phyloP scores from a whole-genome alignment of 495 filamentous ascomycete genomes.

The Podospora appendiculata region DNA sequence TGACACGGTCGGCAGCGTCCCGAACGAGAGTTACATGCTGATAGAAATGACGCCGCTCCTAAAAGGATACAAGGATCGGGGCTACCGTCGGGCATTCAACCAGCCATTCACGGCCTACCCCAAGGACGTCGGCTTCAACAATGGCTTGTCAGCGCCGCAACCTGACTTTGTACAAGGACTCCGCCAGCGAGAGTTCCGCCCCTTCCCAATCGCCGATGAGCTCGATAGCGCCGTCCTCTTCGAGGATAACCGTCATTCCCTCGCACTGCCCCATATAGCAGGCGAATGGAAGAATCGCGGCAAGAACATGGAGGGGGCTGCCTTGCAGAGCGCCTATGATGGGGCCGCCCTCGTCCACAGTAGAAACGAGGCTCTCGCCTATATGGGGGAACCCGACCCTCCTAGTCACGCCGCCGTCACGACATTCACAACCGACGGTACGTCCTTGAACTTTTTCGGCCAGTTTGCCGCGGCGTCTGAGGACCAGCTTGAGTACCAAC shows the following conservation, averaged over 20 bases:
- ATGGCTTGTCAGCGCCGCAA: slow-evolving; percentile 21
- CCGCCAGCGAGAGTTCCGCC: slow-evolving; percentile 12
- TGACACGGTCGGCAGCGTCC: slow-evolving; percentile 4
- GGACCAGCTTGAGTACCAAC: slow-evolving; percentile 24
- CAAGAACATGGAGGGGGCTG: slow-evolving; percentile 16
- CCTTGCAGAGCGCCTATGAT: slow-evolving; percentile 17
- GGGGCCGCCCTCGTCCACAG: slow-evolving; percentile 26
- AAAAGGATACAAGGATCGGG: slow-evolving; percentile 8
- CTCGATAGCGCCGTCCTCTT: slow-evolving; percentile 19
- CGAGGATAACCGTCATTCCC: slow-evolving; percentile 15
- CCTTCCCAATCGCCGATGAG: slow-evolving; percentile 21
- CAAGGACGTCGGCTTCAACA: slow-evolving; percentile 23
- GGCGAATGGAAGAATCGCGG: slow-evolving; percentile 24
- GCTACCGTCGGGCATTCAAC: slow-evolving; percentile 13
- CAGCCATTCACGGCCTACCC: slow-evolving; percentile 21
- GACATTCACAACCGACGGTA: slow-evolving; percentile 27
- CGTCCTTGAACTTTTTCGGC: slow-evolving; percentile 21
- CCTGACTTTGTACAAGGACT: slow-evolving; percentile 25
- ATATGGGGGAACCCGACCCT: slow-evolving; percentile 17
- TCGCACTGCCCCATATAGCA: slow-evolving; percentile 23
- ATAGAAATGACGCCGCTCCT: slow-evolving; percentile 4
- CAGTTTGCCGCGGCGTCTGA: slow-evolving; percentile 20
- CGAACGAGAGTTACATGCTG: slow-evolving; percentile 17
- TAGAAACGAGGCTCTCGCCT: slow-evolving; percentile 20
- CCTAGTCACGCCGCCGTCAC: slow-evolving; percentile 18